These are phyloP conservation scores for Quercus mongolica DNA, from an alignment of 306 rosid genomes.

Conservation along the genomic window DNA sequence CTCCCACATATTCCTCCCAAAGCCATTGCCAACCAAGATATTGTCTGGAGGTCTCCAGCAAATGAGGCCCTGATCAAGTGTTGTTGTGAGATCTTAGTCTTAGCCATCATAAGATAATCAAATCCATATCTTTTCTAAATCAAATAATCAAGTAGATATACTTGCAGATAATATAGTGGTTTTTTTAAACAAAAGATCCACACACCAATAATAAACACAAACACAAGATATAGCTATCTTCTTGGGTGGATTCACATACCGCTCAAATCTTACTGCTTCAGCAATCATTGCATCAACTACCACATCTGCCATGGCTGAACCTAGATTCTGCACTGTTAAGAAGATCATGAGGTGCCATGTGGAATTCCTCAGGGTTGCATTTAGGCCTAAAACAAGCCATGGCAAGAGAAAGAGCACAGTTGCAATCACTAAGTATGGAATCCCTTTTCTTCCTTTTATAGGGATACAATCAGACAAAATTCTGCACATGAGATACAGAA, in stretches of 20 bases:
- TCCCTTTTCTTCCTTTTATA: slow-evolving; percentile 73
- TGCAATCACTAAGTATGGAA: slow-evolving; percentile 73
- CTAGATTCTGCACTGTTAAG: slow-evolving; percentile 74
- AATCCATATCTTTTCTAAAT: background rate
- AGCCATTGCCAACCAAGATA: slow-evolving; percentile 87
- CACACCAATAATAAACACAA: background rate
- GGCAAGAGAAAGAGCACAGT: slow-evolving; percentile 80
- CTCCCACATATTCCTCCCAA: slow-evolving; percentile 83
- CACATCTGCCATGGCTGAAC: slow-evolving; percentile 94
- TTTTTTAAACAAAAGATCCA: slow-evolving; percentile 6
- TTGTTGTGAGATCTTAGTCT: background rate
- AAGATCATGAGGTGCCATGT: slow-evolving; percentile 60
- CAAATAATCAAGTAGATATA: slow-evolving; percentile 1
- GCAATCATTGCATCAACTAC: slow-evolving; percentile 94
- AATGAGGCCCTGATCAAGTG: slow-evolving; percentile 54
- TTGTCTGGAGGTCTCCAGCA: slow-evolving; percentile 83
- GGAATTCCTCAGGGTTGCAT: slow-evolving; percentile 52
- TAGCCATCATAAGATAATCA: background rate
- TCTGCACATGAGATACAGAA: slow-evolving; percentile 41
- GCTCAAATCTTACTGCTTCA: slow-evolving; percentile 72
- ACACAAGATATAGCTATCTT: slow-evolving; percentile 7
- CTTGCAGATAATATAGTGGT: slow-evolving; percentile 1
- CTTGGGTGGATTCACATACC: slow-evolving; percentile 37
- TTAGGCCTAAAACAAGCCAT: slow-evolving; percentile 66
- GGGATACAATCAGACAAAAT: slow-evolving; percentile 83